Conservation (phyloP, 805 yeast genomes). For the Suhomyces kilbournensis region DNA sequence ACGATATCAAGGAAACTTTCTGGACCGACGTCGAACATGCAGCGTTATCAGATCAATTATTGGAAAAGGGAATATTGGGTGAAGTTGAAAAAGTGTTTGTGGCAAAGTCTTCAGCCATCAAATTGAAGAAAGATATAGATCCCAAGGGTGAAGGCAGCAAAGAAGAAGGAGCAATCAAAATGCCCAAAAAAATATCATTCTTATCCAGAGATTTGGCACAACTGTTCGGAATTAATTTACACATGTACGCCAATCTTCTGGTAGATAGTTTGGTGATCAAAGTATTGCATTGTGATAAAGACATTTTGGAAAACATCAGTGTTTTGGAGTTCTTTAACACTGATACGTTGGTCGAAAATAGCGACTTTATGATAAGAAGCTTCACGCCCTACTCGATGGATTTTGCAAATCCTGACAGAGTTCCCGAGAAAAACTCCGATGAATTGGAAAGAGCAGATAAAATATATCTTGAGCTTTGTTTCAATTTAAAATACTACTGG, state of each 20-base stretch:
- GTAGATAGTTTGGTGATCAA: conserved; percentile 69
- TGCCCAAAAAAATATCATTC: conserved; percentile 54
- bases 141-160: conserved; percentile 3
- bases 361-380: conserved; percentile 65
- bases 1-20: conserved; percentile 77
- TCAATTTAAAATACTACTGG: conserved; percentile 88
- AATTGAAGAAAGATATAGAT: conserved; percentile 30
- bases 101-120: conserved; percentile 58
- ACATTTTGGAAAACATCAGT: conserved; percentile 63
- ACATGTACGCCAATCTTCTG: conserved; percentile 59
- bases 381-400: conserved; percentile 79
- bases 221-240: conserved; percentile 91
- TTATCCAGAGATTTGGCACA: conserved; percentile 85
- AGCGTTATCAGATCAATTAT: conserved; percentile 57
- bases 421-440: conserved; percentile 61
- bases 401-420: conserved; percentile 47
- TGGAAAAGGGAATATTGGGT: conserved; percentile 73
- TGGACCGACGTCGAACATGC: conserved; percentile 72
- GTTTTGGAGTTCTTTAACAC: conserved; percentile 82
- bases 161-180: neutral
- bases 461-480: conserved; percentile 75
- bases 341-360: conserved; percentile 71
- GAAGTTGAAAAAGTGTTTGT: conserved; percentile 87
- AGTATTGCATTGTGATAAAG: conserved; percentile 72
- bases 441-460: conserved; percentile 87